Evolutionary conservation across 164 flowering plant species (phyloP), one percentile per base, ranked within the genome.

Genomic region (Sedum album): DNA sequence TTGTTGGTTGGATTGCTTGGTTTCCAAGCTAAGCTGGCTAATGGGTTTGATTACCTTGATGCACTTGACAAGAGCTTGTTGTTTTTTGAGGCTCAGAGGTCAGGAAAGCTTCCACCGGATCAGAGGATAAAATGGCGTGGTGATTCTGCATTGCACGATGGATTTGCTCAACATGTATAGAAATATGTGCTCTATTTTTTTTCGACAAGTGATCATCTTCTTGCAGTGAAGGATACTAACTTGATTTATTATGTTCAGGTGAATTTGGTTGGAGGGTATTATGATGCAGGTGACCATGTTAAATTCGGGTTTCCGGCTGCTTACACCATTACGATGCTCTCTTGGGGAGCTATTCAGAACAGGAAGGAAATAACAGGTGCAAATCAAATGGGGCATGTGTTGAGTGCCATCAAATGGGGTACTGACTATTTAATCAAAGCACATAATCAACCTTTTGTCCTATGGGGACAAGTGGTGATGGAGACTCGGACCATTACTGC

Each of bases 261-360:
- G 76, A 76, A 90, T 70, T 78, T 90, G 79, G 89, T 84, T 61
- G 98, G 98, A 81, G 96, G 98, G 21, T 92, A 92, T n/a, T n/a
- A n/a, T n/a, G 98, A 90, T 72, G 91, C 96, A 17, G 98, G 98
- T 28, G 98, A 92, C 71, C 86, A 88, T 76, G 95, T 92, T 39
- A 92, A 92, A 76, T 89, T 88, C 46, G 94, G 93, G 15, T 70
- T 92, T 46, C 96, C 97, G 18, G 84, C 88, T 93, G 98, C 96
- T 5, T 92, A 70, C 57, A 78, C 72, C 1, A 79, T 82, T 66
- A 92, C 93, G 7, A 82, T 90, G 84, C 86, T 92, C 33, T 68
- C 96, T 31, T 92, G 98, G 98, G 85, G 87, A 51, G 85, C 81
- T 0, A 67, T 87, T 46, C 93, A 88, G 13, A 88, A 75, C 75